These are phyloP conservation scores for Entamoeba moshkovskii DNA, from an alignment of 208 protist species.

Conservation along the genomic window DNA sequence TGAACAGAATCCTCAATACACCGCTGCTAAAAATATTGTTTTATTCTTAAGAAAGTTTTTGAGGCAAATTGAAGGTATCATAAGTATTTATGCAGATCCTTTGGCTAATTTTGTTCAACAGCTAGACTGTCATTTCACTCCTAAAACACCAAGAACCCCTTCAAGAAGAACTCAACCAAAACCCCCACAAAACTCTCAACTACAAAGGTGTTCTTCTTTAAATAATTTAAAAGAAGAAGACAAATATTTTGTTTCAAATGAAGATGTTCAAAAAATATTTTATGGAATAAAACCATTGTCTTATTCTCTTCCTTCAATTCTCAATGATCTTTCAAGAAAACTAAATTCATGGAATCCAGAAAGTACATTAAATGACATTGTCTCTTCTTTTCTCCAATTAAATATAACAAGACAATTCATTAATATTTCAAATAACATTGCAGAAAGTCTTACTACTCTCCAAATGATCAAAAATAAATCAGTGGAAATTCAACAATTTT, in stretches of 20 bases:
- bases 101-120: neutral
- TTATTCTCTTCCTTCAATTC: neutral
- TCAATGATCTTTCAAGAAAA: neutral
- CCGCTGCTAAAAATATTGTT: neutral
- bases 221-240: neutral
- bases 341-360: neutral
- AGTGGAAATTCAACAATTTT: neutral
- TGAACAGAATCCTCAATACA: neutral
- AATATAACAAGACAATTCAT: neutral
- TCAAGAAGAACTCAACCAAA: too few relatives aligned
- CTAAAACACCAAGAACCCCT: neutral
- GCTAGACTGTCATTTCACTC: neutral
- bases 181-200: too few relatives aligned
- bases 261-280: neutral
- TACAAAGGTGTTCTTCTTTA: neutral
- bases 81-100: neutral
- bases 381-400: neutral
- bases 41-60: neutral
- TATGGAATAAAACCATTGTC: neutral
- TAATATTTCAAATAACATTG: neutral
- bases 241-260: neutral
- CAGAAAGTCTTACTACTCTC: neutral
- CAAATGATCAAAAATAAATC: neutral
- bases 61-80: neutral
- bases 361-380: neutral